These are phyloP conservation scores for Alternaria solani DNA, from an alignment of 2,329 filamentous ascomycete species.

Conservation along the genomic window DNA sequence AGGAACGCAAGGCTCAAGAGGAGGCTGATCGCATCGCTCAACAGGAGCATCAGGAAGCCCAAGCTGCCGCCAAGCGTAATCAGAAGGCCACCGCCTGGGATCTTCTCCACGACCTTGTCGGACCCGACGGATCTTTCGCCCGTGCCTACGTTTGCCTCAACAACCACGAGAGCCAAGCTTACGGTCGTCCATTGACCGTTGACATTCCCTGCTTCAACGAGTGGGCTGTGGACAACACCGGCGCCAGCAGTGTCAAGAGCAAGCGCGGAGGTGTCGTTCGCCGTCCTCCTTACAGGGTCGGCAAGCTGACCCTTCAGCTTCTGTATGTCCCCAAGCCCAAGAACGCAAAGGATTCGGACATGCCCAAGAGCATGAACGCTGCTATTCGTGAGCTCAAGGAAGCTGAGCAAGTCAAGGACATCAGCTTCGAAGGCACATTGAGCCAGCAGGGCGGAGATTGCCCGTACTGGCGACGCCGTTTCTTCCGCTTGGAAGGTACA, in stretches of 20 bases:
- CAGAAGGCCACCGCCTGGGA: conserved; percentile 81
- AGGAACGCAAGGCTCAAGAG: conserved; percentile 83
- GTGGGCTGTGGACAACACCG: conserved; percentile 88
- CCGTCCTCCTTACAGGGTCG: conserved; percentile 92
- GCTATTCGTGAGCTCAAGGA: conserved; percentile 93
- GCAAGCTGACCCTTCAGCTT: conserved; percentile 91
- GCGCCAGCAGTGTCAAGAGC: conserved; percentile 88
- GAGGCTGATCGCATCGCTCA: conserved; percentile 76
- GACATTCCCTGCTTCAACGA: conserved; percentile 98
- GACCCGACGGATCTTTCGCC: conserved; percentile 91
- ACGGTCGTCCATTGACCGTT: conserved; percentile 84
- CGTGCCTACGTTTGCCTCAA: conserved; percentile 93
- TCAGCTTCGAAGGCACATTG: conserved; percentile 85
- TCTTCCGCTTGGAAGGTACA: conserved; percentile 90
- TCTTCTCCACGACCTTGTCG: conserved; percentile 83
- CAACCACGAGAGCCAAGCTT: conserved; percentile 88
- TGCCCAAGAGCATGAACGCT: conserved; percentile 99
- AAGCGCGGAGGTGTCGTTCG: conserved; percentile 80
- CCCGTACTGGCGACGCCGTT: conserved; percentile 97
- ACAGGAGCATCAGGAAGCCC: conserved; percentile 52
- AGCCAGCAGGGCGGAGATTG: conserved; percentile 98
- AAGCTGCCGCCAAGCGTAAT: conserved; percentile 61
- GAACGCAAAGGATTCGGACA: conserved; percentile 86
- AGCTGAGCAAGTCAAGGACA: conserved; percentile 79
- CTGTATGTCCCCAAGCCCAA: conserved; percentile 94